Percentiles rank a stretch among this genome's conserved stretches.
phyloP scores from a whole-genome alignment of 2,329 filamentous ascomycete species.

The Cladosporium sp. region DNA sequence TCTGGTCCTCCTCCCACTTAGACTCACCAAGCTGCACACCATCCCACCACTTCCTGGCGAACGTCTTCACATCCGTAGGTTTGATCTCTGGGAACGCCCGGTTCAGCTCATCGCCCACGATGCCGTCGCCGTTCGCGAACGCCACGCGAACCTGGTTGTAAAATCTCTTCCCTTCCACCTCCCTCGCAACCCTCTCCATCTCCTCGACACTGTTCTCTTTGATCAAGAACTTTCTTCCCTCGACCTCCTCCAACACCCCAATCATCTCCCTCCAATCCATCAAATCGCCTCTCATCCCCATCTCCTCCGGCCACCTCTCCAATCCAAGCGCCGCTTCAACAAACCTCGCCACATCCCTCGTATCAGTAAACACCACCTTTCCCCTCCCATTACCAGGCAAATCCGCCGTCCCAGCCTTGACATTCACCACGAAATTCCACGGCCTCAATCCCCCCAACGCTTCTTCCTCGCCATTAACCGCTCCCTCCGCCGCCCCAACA shows the following conservation, averaged over 20 bases:
- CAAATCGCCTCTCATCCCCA: slow-evolving; percentile 40
- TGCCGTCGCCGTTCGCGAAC: slow-evolving; percentile 28
- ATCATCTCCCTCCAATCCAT: slow-evolving; percentile 33
- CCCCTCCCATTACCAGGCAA: slow-evolving; percentile 54
- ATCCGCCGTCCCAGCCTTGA: slow-evolving; percentile 48
- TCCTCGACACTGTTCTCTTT: slow-evolving; percentile 30
- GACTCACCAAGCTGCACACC: slow-evolving; percentile 31
- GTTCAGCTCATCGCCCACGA: slow-evolving; percentile 35
- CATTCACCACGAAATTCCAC: slow-evolving; percentile 48
- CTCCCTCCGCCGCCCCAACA: slow-evolving; percentile 29
- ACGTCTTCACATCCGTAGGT: slow-evolving; percentile 30
- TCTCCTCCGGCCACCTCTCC: slow-evolving; percentile 39
- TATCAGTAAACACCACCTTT: slow-evolving; percentile 52
- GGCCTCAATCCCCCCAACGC: slow-evolving; percentile 40
- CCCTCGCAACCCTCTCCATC: slow-evolving; percentile 26
- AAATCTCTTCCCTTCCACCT: slow-evolving; percentile 30
- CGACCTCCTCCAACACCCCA: slow-evolving; percentile 31
- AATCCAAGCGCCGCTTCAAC: slow-evolving; percentile 47
- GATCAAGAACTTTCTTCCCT: slow-evolving; percentile 33
- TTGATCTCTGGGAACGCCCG: slow-evolving; percentile 32
- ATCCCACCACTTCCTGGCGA: slow-evolving; percentile 36
- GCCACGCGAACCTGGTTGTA: slow-evolving; percentile 36
- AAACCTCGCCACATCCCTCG: slow-evolving; percentile 52
- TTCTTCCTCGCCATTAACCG: slow-evolving; percentile 33
- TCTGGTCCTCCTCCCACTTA: slow-evolving; percentile 29